Conservation (phyloP, 2,329 filamentous ascomycete genomes). For the Venturia carpophila region DNA sequence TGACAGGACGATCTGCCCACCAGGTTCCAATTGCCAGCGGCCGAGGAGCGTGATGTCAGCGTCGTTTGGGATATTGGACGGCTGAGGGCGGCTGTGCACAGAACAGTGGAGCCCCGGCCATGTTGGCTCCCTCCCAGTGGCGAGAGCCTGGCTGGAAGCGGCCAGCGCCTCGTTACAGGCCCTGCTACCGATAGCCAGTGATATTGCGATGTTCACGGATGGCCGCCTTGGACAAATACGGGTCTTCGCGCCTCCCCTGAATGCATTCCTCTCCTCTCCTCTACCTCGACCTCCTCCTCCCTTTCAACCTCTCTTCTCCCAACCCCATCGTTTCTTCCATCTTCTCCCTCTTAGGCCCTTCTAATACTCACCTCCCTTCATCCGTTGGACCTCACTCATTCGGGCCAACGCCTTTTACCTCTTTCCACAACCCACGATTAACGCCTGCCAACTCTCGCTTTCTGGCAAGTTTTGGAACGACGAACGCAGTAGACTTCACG, state of each 20-base stretch:
- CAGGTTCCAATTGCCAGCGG: background rate
- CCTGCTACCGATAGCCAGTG: background rate
- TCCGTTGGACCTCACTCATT: background rate
- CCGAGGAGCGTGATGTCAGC: too few relatives aligned
- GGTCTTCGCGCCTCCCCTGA: conserved; percentile 1
- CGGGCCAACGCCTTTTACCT: background rate
- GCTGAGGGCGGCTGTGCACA: background rate
- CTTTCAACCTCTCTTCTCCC: background rate
- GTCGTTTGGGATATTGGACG: background rate
- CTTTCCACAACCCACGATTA: background rate
- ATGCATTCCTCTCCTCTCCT: background rate
- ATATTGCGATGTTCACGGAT: background rate
- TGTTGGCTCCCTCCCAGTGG: background rate
- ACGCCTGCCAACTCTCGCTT: conserved; percentile 10
- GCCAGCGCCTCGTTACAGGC: background rate
- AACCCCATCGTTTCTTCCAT: background rate
- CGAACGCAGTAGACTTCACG: background rate
- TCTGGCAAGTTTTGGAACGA: background rate
- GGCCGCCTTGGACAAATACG: background rate
- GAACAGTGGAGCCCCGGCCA: background rate
- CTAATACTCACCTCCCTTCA: background rate
- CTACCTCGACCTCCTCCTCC: background rate
- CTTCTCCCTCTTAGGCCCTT: background rate
- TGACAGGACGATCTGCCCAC: background rate
- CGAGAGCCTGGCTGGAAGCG: background rate